These are phyloP conservation scores for Elsinoe arachidis DNA, from an alignment of 2,329 filamentous ascomycete genomes.

Conservation along the genomic window DNA sequence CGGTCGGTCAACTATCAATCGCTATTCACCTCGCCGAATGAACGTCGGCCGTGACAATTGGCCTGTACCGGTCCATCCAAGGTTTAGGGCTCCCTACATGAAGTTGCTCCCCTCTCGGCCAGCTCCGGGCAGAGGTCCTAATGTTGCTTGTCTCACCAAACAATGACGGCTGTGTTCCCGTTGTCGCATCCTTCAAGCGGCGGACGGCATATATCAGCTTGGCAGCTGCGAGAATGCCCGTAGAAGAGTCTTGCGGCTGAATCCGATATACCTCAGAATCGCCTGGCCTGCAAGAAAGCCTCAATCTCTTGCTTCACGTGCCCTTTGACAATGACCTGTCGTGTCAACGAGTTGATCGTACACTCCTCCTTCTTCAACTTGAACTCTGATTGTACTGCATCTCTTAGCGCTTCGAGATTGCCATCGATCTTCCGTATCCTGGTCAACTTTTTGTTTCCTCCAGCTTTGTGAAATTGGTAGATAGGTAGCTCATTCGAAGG, in stretches of 20 bases:
- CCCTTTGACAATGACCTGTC: slow-evolving; percentile 62
- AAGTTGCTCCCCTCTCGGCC: not conserved
- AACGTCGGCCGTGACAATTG: not conserved
- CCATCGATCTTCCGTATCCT: slow-evolving; percentile 73
- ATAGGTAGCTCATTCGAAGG: slow-evolving; percentile 63
- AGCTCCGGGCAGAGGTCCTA: not conserved
- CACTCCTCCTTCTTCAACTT: slow-evolving; percentile 39
- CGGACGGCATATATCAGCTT: not conserved
- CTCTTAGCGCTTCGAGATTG: slow-evolving; percentile 53
- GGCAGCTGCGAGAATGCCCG: not conserved
- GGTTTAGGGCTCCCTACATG: not conserved
- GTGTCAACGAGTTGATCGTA: slow-evolving; percentile 53
- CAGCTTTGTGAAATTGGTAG: slow-evolving; percentile 64
- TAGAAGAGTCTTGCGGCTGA: too few species aligned
- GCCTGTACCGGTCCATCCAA: too few species aligned
- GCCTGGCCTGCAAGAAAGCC: slow-evolving; percentile 28
- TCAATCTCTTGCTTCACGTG: slow-evolving; percentile 26
- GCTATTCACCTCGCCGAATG: not conserved
- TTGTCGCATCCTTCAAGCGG: not conserved
- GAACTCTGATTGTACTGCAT: slow-evolving; percentile 54
- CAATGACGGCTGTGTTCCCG: not conserved
- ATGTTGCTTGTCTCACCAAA: not conserved
- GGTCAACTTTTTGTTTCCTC: slow-evolving; percentile 68
- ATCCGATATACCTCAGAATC: slow-evolving; percentile 23
- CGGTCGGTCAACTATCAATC: not conserved